Evolutionary conservation across 148 eudicot species (phyloP).

Genomic region (Dianthus caryophyllus): DNA sequence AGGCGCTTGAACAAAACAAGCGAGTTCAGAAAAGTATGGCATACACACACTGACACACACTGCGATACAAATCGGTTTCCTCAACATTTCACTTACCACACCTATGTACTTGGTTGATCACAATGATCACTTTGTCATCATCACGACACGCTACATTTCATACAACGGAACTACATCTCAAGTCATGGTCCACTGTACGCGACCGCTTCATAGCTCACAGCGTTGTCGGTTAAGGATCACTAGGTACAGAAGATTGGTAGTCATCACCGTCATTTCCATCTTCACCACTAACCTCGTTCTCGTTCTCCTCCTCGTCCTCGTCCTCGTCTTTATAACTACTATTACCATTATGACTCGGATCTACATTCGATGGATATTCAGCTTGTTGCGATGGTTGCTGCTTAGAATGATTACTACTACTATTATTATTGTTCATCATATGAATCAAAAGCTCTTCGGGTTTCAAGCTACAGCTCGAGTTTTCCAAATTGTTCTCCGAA

Average conservation of each 20-base stretch:
- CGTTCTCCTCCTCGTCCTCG: constrained; percentile 20
- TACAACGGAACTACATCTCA: constrained; percentile 14
- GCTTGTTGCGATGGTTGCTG: constrained; percentile 25
- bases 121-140: not conserved
- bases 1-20: constrained; percentile 11
- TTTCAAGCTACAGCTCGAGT: constrained; percentile 41
- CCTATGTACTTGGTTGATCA: constrained; percentile 16
- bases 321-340: constrained; percentile 20
- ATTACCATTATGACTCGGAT: constrained; percentile 27
- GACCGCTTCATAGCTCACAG: constrained; percentile 26
- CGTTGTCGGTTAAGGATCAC: constrained; percentile 29
- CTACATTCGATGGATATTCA: constrained; percentile 18
- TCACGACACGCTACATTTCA: constrained; percentile 3
- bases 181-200: not conserved
- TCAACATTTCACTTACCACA: not conserved
- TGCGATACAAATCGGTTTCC: constrained; percentile 1
- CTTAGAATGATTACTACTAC: constrained; percentile 24
- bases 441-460: constrained; percentile 65
- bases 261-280: constrained; percentile 26
- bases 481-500: constrained; percentile 29
- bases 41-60: constrained; percentile 18
- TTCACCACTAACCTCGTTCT: constrained; percentile 7
- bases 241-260: constrained; percentile 34
- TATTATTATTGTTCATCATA: constrained; percentile 46
- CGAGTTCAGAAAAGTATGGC: constrained; percentile 6